A percentile compares a stretch with the other conserved stretches of the same genome.
Evolutionary conservation across 2,329 filamentous ascomycete genomes (phyloP).

Genomic region (Beauveria sp.): DNA sequence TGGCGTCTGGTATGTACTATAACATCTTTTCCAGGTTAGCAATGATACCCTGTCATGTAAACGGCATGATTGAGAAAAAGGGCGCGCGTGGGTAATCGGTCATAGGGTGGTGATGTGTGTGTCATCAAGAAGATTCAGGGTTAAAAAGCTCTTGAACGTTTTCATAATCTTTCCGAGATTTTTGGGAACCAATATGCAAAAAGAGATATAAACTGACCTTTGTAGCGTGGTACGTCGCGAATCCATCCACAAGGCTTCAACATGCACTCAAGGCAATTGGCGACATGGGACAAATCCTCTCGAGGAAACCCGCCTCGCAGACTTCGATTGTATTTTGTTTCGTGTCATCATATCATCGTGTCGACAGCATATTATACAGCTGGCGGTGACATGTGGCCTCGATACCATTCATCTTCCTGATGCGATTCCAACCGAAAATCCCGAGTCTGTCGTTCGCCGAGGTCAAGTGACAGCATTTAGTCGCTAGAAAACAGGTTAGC

Average conservation of each 20-base stretch:
- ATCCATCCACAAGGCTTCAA: not conserved
- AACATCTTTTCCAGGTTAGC: slow-evolving; percentile 24
- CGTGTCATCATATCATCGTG: slow-evolving; percentile 24
- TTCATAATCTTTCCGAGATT: slow-evolving; percentile 48
- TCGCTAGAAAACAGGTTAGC: slow-evolving; percentile 40
- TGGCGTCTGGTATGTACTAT: not conserved
- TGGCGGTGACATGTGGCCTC: slow-evolving; percentile 41
- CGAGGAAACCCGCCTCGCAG: slow-evolving; percentile 9
- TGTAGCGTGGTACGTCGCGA: slow-evolving; percentile 1
- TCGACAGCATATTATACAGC: slow-evolving; percentile 28
- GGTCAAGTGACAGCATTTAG: slow-evolving; percentile 36
- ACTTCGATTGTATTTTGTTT: slow-evolving; percentile 19
- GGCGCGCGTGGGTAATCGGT: slow-evolving; percentile 24
- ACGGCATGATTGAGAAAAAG: slow-evolving; percentile 15
- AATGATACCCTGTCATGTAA: slow-evolving; percentile 25
- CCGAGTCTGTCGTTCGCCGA: slow-evolving; percentile 33
- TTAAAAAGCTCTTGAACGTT: slow-evolving; percentile 60
- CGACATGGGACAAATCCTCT: not conserved
- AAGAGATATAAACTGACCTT: slow-evolving; percentile 36
- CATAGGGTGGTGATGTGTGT: slow-evolving; percentile 50
- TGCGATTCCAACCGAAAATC: slow-evolving; percentile 37
- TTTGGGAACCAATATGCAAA: slow-evolving; percentile 12
- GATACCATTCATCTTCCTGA: slow-evolving; percentile 30
- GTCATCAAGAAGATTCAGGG: slow-evolving; percentile 55
- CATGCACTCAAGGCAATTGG: slow-evolving; percentile 10